Conservation (phyloP, 2,329 filamentous ascomycete genomes). For the Fusarium azukiicola region DNA sequence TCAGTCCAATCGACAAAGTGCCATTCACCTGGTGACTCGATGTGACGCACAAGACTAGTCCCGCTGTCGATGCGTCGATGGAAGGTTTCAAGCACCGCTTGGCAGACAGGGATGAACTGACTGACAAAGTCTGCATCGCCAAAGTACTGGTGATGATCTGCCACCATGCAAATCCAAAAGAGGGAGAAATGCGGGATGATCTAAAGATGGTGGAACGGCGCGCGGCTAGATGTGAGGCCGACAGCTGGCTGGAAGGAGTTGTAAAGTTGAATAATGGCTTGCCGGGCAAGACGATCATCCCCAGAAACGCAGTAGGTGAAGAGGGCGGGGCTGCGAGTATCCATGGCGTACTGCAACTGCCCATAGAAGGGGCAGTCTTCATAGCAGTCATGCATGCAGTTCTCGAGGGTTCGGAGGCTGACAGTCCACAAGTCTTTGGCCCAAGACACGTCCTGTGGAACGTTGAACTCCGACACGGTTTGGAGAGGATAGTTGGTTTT, state of each 20-base stretch:
- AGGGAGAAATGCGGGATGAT: slow-evolving; percentile 53
- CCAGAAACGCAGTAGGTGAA: slow-evolving; percentile 57
- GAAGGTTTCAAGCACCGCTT: neutral
- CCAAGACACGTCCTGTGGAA: too few species aligned
- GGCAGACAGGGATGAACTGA: neutral
- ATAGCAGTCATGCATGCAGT: slow-evolving; percentile 57
- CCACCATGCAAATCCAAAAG: neutral
- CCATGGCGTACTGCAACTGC: slow-evolving; percentile 59
- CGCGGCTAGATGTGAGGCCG: too few species aligned
- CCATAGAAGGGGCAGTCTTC: slow-evolving; percentile 61
- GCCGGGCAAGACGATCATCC: slow-evolving; percentile 57
- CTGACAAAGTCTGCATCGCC: neutral
- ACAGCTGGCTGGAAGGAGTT: slow-evolving; percentile 56
- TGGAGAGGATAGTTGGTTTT: neutral
- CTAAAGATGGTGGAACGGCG: slow-evolving; percentile 54
- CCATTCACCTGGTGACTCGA: too few species aligned
- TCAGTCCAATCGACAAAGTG: too few species aligned
- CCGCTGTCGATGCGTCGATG: neutral
- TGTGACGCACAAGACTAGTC: neutral
- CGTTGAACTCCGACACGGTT: too few species aligned
- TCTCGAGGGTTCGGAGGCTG: slow-evolving; percentile 45
- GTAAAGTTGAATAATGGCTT: slow-evolving; percentile 57
- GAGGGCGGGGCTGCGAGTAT: slow-evolving; percentile 54
- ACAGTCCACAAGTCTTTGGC: slow-evolving; percentile 35
- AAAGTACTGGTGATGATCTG: slow-evolving; percentile 51